Evolutionary conservation across 2,329 filamentous ascomycete species (phyloP).

Genomic region (Pochonia chlamydosporia): DNA sequence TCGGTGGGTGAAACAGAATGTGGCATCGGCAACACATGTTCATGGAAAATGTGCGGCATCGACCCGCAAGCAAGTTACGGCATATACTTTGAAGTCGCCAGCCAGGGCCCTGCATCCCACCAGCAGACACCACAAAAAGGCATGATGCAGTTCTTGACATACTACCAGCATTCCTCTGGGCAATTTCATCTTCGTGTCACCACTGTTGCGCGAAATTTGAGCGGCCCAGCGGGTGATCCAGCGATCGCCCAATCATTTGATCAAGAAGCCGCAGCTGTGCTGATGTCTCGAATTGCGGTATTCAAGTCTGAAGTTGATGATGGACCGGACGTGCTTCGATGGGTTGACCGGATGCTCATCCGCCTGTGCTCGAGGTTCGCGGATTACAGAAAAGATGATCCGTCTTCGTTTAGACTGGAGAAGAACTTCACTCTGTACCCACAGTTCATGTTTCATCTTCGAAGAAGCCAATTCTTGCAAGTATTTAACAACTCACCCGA

Average conservation of each 20-base stretch:
- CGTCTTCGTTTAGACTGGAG: constrained; percentile 91
- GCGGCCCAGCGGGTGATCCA: constrained; percentile 88
- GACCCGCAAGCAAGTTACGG: constrained; percentile 91
- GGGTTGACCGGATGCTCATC: constrained; percentile 98
- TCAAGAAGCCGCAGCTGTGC: constrained; percentile 91
- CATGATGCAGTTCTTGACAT: constrained; percentile 97
- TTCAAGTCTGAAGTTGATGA: constrained; percentile 99
- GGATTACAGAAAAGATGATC: constrained; percentile 96
- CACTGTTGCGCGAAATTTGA: constrained; percentile 84
- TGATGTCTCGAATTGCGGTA: constrained; percentile 98
- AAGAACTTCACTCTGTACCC: constrained; percentile 99
- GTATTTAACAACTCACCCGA: constrained; percentile 99
- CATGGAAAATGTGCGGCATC: constrained; percentile 99
- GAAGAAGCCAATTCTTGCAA: constrained; percentile 93
- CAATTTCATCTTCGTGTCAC: constrained; percentile 96
- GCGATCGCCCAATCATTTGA: constrained; percentile 96
- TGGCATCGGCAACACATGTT: constrained; percentile 96
- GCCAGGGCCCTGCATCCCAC: constrained; percentile 81
- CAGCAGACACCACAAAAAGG: constrained; percentile 85
- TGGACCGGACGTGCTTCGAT: constrained; percentile 93
- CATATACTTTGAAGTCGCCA: constrained; percentile 95
- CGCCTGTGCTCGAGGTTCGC: constrained; percentile 93
- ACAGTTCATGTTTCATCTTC: constrained; percentile 99
- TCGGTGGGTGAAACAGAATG: constrained; percentile 97
- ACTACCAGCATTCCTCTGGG: constrained; percentile 95